Base-by-base conservation (phyloP, 2,329 filamentous ascomycete genomes). In the Tolypocladium amazonense region DNA sequence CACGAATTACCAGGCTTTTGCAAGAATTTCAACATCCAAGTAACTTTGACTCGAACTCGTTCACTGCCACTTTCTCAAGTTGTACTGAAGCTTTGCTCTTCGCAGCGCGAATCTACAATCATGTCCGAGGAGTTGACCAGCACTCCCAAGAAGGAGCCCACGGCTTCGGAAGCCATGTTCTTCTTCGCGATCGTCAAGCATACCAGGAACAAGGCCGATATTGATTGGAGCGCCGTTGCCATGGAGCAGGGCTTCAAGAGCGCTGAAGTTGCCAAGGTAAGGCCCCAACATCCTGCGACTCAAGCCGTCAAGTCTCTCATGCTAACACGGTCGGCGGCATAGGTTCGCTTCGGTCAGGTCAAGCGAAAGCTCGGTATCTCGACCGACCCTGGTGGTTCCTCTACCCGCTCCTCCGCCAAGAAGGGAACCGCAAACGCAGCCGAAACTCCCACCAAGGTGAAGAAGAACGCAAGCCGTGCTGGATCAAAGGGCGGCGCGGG, bases 341-440 rank as follows among this genome's bases (percentile, higher is more conserved):
- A 78, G 72, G 73, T 76, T 45, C 77, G 80, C 54, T 83, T 77
- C 60, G 73, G 77, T 4, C 79, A 82, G 61, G 75, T 82, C 61
- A 81, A 77, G 68, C 70, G 72, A 54, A 79, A 80, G 68, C 70
- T 78, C 0, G 74, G 75, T 3, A 71, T 79, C 47, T 30, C 39
- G 6, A 47, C 55, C 61, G 70, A 72, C 6, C 54, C 63, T 1
- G 47, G 62, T 14, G 47, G 58, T 6, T 62, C 63, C 1, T 58
- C 61, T 3, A 15, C 47, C 45, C 64, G 63, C 6, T 56, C 62
- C 2, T 59, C 58, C 60, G 64, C 38, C 62, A 72, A 69, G 62
- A 72, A 68, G 62, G 58, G 38, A 43, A 23, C 58, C 9, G 41
- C 56, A 18, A 38, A 61, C 50, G 27, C 37, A 14, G 50, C 50